A percentile compares a stretch with the other conserved stretches of the same genome.
These are phyloP conservation scores for Coelastrella sp. DNA, from an alignment of 139 green algal genomes.

Conservation along the genomic window DNA sequence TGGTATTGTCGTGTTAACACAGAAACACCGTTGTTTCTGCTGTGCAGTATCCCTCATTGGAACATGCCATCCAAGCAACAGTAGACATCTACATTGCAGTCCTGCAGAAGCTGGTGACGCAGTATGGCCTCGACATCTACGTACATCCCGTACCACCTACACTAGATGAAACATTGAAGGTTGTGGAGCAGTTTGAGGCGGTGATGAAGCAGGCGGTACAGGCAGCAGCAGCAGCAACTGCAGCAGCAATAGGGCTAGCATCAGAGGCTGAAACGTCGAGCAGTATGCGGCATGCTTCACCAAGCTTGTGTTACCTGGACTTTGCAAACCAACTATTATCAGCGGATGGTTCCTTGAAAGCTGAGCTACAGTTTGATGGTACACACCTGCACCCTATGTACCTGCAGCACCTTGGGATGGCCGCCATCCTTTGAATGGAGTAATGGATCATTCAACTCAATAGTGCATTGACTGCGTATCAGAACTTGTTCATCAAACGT, in stretches of 20 bases:
- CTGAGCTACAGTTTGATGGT: constrained; percentile 67
- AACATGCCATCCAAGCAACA: constrained; percentile 70
- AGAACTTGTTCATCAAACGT: too few species aligned
- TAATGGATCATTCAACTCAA: too few species aligned
- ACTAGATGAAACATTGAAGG: constrained; percentile 67
- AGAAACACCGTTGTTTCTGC: neutral
- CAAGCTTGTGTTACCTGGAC: constrained; percentile 67
- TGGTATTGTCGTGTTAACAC: neutral
- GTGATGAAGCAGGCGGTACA: constrained; percentile 50
- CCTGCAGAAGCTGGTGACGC: constrained; percentile 55
- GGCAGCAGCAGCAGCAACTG: constrained; percentile 17
- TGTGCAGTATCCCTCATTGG: constrained; percentile 74
- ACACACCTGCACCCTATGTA: constrained; percentile 74
- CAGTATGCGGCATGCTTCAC: too few species aligned
- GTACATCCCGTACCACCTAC: constrained; percentile 82
- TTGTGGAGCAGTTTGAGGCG: constrained; percentile 69
- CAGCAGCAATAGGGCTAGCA: constrained; percentile 30
- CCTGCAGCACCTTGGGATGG: constrained; percentile 43
- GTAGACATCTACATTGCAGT: constrained; percentile 72
- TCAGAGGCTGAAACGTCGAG: too few species aligned
- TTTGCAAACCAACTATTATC: constrained; percentile 72
- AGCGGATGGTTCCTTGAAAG: neutral
- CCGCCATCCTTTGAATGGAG: neutral
- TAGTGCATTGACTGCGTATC: too few species aligned
- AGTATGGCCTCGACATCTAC: constrained; percentile 67